These are phyloP conservation scores for Nemania sp. DNA, from an alignment of 2,329 filamentous ascomycete genomes.

Conservation along the genomic window DNA sequence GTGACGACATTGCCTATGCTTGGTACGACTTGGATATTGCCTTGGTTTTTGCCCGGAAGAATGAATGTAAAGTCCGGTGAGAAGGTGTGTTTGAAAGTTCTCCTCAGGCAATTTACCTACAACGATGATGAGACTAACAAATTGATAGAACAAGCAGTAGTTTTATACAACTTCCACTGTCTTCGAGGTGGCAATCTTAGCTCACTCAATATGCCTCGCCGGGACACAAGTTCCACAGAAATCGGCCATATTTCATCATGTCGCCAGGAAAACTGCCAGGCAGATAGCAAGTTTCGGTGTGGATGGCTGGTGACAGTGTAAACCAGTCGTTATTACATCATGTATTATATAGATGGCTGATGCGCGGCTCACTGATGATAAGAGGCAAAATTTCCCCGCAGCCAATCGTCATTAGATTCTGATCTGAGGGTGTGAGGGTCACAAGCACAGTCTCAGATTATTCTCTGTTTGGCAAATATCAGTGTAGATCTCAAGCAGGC, in stretches of 20 bases:
- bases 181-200: conserved; percentile 11
- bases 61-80: no score
- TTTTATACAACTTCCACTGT: background rate
- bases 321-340: conserved; percentile 24
- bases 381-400: background rate
- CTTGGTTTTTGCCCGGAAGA: no score
- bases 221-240: conserved; percentile 3
- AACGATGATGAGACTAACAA: no score
- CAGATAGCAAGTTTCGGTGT: background rate
- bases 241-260: conserved; percentile 6
- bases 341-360: background rate
- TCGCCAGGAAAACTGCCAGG: background rate
- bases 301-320: background rate
- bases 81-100: no score
- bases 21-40: no score
- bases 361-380: conserved; percentile 9
- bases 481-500: no score
- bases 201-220: background rate
- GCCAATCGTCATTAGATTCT: conserved; percentile 3
- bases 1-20: conserved; percentile 13
- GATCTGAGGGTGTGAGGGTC: background rate
- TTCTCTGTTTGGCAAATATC: conserved; percentile 2
- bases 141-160: no score
- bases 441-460: background rate
- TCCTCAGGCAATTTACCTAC: no score